Evolutionary conservation across 139 green algal genomes (phyloP), one percentile per base, ranked within the genome.

Genomic region (Coelastrella sp.): DNA sequence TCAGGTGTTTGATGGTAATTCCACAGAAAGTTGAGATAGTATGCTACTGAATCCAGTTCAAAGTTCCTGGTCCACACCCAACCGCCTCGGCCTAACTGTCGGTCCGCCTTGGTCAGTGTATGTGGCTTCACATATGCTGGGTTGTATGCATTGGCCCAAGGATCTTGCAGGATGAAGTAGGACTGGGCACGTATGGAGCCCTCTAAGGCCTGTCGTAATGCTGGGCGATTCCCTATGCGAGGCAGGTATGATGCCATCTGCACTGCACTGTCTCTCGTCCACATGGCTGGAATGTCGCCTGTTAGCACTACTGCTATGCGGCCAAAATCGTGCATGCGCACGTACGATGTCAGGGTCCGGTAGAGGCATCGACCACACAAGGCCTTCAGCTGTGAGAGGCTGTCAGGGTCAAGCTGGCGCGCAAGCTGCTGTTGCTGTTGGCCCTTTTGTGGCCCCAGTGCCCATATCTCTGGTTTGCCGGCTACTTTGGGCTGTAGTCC

Each of bases 11-110:
- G 76, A 57, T 90, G 80, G 70, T 93, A 95, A 90, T 96, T 96
- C 90, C 91, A 96, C 7, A 97, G 81, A 70, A 96, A 84, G 81
- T 94, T 92, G 20, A 97, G 75, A 61, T 93, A 97, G 87, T 97
- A 97, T 14, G 92, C 95, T 7, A 90, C 84, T 20, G 92, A 95
- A 87, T 96, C 94, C 70, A 96, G 84, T 88, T 96, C 95, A 66
- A 95, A 96, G 91, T 96, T 96, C 60, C 95, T 91, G 5, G 92
- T 95, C 72, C 84, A 93, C 20, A 96, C 89, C 91, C 93, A 96
- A 12, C 95, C 94, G 49, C 92, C 93, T 14, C 95, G 80, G n/a
- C 78, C 92, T 22, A 91, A 78, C 74, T 89, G 87, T 20, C 92
- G 74, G 19, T 95, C 94, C 8, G 85, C 57, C 76, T 94, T 94